phyloP scores from a whole-genome alignment of 345 rosid species.

The Arabis alpina region DNA sequence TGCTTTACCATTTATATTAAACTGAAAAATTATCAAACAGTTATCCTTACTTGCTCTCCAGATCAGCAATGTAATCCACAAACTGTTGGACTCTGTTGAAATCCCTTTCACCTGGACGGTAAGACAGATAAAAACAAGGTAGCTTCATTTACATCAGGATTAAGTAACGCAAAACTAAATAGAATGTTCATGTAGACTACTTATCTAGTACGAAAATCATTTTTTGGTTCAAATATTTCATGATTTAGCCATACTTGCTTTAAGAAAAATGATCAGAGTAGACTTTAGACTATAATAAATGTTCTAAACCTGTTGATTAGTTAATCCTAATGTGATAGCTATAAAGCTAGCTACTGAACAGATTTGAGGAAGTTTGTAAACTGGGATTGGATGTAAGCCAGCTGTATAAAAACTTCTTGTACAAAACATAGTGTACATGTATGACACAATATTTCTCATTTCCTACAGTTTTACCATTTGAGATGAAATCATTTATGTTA shows the following conservation, averaged over 20 bases:
- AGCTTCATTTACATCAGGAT: conserved; percentile 12
- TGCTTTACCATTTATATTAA: neutral
- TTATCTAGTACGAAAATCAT: neutral
- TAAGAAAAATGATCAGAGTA: neutral
- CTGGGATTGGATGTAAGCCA: neutral
- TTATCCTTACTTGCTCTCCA: conserved; percentile 67
- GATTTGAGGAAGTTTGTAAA: neutral
- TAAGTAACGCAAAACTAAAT: neutral
- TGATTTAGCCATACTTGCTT: neutral
- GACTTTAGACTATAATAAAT: neutral
- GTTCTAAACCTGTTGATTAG: neutral
- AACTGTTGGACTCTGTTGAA: conserved; percentile 67
- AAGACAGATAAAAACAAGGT: conserved; percentile 11
- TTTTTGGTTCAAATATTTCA: neutral
- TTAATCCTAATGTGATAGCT: neutral
- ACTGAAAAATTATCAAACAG: conserved; percentile 3
- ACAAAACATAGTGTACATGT: neutral
- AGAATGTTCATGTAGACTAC: conserved; percentile 4
- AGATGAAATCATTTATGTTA: neutral
- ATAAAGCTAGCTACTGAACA: conserved; percentile 1
- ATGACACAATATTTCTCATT: neutral
- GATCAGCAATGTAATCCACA: conserved; percentile 71
- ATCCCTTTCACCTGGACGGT: conserved; percentile 51
- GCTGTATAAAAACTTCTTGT: neutral
- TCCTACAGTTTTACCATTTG: neutral